Evolutionary conservation across 306 rosid species (phyloP), one percentile per base, ranked within the genome.

Genomic region (Sechiopsis laciniata): DNA sequence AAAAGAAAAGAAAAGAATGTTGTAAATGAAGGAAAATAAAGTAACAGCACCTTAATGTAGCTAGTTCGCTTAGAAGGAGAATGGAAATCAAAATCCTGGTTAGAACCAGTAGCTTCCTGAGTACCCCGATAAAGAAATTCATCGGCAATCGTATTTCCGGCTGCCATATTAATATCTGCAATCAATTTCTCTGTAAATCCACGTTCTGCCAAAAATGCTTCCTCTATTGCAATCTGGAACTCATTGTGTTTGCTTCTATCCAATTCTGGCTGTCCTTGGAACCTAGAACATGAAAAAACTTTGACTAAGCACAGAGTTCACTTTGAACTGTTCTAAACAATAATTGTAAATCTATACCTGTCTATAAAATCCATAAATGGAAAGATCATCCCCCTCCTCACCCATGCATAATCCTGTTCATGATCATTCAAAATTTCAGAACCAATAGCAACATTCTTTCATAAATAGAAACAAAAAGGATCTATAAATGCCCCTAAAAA

Each of bases 371-470:
- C 97, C 85, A 81, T 74, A 81, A 91, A 95, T 19, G 99, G 99
- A 83, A 88, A 95, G 74, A 95, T 90, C 85, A 80, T 88, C 78
- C 95, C 99, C 75, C 85, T 73, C 85, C 84, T 89, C 67, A 91
- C 95, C 99, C 99, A 95, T 53, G 97, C 99, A 83, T 91, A 95
- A 85, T 95, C 99, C 99, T 95, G 97, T 55, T 79, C 80, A 73
- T 74, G 71, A 80, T 79, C 76, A 84, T 40, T 45, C 62, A 83
- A 83, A 74, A 2, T 52, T 80, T 72, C 63, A 19, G 16, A 84
- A 77, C 77, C 66, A 80, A 82, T 73, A 35, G 17, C 74, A 77
- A 74, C 79, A 75, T 58, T 73, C 75, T 62, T 53, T 64, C 52
- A 54, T 58, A 20, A 72, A 63, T 24, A 71, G 61, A 37, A 66